Evolutionary conservation across 192 early-diverging fungal genomes (phyloP), one percentile per base, ranked within the genome.

Genomic region (Podila horticola): DNA sequence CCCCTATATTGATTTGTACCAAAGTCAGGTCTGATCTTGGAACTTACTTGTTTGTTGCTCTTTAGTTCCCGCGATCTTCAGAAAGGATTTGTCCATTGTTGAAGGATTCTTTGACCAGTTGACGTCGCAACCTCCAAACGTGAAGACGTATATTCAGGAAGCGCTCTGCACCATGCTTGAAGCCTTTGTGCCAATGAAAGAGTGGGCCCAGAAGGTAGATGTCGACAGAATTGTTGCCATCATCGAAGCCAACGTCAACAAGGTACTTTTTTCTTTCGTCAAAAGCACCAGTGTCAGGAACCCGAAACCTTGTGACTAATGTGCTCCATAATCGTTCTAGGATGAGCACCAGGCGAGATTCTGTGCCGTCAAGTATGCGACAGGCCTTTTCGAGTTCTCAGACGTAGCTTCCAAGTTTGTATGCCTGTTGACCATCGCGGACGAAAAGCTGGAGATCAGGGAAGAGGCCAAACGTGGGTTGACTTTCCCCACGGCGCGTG

Each of bases 131-230:
- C 71, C 89, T 0, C 82, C 85, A 3, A 92, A 90, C 64, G 89
- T 95, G 1, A 88, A 90, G 51, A 84, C 92, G 1, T 94, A 91
- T 62, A 89, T 97, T n/a, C 95, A 97, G 72, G 94, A 95, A 28
- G 90, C 93, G 2, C 82, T 98, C 8, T 88, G 91, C 11, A 91
- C 89, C 10, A 93, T 97, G 91, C 85, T 92, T 45, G 86, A 90
- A 1, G 91, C 91, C 2, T 93, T 91, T 79, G 72, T 87, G 57
- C 52, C 81, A 1, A 36, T 67, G 24, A 58, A 71, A 3, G 70
- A 61, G 17, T 84, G 83, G 83, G 83, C 77, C 22, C 74, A 74
- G 22, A 34, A 72, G 8, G 59, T 22, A 0, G 52, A 72, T 15
- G 58, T 77, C 5, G 49, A 72, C 1, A 71, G 69, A 0, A 67